Evolutionary conservation across 805 yeast genomes (phyloP).

Genomic region (Kodamaea kaohsiungensis): DNA sequence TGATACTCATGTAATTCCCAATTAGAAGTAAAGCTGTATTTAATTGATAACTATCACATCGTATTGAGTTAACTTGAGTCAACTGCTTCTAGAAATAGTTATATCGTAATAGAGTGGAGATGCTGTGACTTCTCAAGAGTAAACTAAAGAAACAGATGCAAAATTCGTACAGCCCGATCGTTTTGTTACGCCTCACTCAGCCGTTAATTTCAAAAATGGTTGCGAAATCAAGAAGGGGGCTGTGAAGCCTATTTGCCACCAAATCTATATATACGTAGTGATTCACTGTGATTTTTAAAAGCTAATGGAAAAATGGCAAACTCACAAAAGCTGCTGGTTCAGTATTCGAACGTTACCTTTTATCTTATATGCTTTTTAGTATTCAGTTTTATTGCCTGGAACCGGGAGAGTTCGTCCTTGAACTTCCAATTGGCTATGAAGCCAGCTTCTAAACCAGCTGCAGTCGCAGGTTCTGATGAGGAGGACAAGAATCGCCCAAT

Average conservation of each 20-base stretch:
- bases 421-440: constrained; percentile 1
- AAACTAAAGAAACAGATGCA: no score
- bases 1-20: no score
- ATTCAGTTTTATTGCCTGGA: constrained; percentile 1
- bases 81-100: no score
- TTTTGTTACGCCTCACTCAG: not conserved
- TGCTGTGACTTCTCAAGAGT: not conserved
- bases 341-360: constrained; percentile 1
- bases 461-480: not conserved
- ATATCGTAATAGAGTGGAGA: no score
- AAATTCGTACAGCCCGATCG: not conserved
- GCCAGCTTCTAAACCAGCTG: not conserved
- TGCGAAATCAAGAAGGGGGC: not conserved
- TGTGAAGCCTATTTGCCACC: constrained; percentile 4
- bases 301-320: not conserved
- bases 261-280: not conserved
- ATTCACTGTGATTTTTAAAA: not conserved
- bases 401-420: not conserved
- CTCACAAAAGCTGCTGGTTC: not conserved
- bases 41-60: no score
- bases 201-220: not conserved
- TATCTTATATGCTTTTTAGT: not conserved
- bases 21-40: no score
- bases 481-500: not conserved
- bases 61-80: no score